Evolutionary conservation across 345 rosid species (phyloP).

Genomic region (Theobroma cacao): DNA sequence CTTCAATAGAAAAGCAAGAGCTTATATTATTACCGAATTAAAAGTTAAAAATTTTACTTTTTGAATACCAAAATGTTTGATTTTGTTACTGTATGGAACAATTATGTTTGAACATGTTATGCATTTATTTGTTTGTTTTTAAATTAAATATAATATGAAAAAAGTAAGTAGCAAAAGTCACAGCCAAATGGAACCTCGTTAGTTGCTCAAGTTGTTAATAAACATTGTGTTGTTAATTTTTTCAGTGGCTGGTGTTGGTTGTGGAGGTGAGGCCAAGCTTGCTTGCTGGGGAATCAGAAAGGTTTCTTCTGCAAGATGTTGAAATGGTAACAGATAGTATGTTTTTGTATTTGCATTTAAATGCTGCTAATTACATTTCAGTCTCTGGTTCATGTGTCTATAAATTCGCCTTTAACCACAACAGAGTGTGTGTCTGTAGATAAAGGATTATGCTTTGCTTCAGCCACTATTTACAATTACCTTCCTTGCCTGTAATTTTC

Average conservation of each 20-base stretch:
- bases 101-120: neutral
- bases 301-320: constrained; percentile 64
- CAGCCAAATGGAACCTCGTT: neutral
- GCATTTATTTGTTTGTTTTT: neutral
- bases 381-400: neutral
- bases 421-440: neutral
- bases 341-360: neutral
- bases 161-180: neutral
- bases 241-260: constrained; percentile 68
- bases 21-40: neutral
- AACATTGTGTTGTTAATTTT: neutral
- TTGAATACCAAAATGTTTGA: neutral
- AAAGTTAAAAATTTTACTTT: neutral
- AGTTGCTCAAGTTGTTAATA: neutral
- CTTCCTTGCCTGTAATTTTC: neutral
- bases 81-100: neutral
- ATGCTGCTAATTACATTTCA: neutral
- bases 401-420: neutral
- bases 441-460: neutral
- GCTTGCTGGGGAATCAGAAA: constrained; percentile 82
- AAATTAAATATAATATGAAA: neutral
- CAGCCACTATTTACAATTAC: neutral
- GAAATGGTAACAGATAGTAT: constrained; percentile 38
- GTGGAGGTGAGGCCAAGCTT: constrained; percentile 81
- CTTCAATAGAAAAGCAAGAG: neutral